Evolutionary conservation across 208 protist genomes (phyloP), one percentile per base, ranked within the genome.

Genomic region (Leishmania braziliensis): DNA sequence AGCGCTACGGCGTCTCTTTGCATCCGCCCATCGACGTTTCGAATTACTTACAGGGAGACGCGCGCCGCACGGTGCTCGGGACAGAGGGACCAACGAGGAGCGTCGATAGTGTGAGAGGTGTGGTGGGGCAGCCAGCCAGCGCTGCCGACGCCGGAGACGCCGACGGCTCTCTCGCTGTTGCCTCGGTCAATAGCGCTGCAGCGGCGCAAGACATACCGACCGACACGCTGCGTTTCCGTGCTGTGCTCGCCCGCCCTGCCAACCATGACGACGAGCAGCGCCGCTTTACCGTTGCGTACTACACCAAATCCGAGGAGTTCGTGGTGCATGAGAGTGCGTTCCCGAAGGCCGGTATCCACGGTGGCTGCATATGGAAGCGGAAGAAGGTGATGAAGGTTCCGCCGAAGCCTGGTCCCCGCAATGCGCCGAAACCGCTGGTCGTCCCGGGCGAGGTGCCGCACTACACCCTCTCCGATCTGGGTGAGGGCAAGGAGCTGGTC

Each of bases 231-330:
- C 93, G 95, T 48, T 98, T 93, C 86, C 87, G 89, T 14, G 85
- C 95, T n/a, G 77, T 77, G 50, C 83, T 96, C 16, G 85, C 90
- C 29, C 79, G 83, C 29, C 95, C 95, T 1, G 85, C 68, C 53
- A 79, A 85, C 36, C 66, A 82, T 58, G 90, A 88, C 73, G 91
- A 97, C 68, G 78, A 84, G 66, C 77, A 83, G 70, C 90, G 95
- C 12, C 92, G 90, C 51, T 98, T 96, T 81, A 90, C 89, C 16
- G 86, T 98, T 9, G 92, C 90, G 46, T 97, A 89, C 86, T 95
- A 96, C 91, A 95, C 92, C 23, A 93, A 95, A 14, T 96, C 98
- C 79, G 89, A 97, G 75, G 97, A 98, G 84, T 79, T 97, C 36
- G 91, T 90, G 82, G 85, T 97, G 82, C 86, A 93, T 81, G 95